Conservation (phyloP, 192 early-diverging fungal genomes). For the Diversispora epigaea region DNA sequence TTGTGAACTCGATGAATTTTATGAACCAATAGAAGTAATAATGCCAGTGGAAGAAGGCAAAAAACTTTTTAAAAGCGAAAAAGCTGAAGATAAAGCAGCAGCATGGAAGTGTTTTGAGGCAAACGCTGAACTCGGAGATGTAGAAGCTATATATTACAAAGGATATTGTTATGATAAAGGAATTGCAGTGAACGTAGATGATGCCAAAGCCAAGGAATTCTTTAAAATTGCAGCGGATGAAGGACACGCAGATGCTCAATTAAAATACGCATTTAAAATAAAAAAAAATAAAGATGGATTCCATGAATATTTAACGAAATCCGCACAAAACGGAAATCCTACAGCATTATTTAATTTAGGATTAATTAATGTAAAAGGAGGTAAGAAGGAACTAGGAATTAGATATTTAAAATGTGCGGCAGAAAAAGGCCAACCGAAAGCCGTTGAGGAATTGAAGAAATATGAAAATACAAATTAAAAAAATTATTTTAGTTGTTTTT, state of each 20-base stretch:
- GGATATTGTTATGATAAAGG: background rate
- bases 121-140: background rate
- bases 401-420: no score
- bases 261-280: background rate
- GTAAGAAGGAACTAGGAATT: no score
- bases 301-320: no score
- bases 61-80: constrained; percentile 1
- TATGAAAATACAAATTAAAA: no score
- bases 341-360: no score
- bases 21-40: background rate
- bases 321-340: no score
- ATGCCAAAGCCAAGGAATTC: background rate
- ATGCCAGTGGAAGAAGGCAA: constrained; percentile 19
- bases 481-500: no score
- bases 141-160: background rate
- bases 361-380: no score
- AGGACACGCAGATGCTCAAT: background rate
- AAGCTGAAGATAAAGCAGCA: background rate
- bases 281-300: no score
- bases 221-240: constrained; percentile 12
- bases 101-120: constrained; percentile 8
- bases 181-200: background rate
- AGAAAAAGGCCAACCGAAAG: no score
- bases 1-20: background rate
- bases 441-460: no score